Evolutionary conservation across 441 rosid species (phyloP).

Genomic region (Codiaeum variegatum): DNA sequence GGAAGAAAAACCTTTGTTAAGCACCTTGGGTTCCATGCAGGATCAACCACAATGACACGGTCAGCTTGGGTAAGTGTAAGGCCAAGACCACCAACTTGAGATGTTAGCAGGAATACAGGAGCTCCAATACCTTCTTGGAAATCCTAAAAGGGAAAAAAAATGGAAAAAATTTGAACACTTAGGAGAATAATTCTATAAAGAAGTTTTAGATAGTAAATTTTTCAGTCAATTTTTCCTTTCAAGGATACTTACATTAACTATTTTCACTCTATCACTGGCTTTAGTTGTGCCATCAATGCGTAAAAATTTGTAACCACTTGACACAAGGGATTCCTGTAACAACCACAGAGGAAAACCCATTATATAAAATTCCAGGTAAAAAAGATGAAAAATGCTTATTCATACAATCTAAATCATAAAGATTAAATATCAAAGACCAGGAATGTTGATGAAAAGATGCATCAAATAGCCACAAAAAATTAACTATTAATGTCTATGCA

Average conservation of each 20-base stretch:
- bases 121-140: conserved; percentile 79
- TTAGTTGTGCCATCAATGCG: conserved; percentile 96
- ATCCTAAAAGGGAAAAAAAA: conserved; percentile 44
- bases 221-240: background rate
- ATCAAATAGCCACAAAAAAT: background rate
- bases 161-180: conserved; percentile 19
- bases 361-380: conserved; percentile 7
- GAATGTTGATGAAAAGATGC: background rate
- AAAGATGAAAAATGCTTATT: background rate
- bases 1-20: conserved; percentile 15
- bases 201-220: conserved; percentile 1
- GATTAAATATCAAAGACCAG: conserved; percentile 8
- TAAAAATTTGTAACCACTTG: conserved; percentile 60
- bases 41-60: conserved; percentile 93
- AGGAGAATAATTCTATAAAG: conserved; percentile 3
- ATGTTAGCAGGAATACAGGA: conserved; percentile 84
- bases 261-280: conserved; percentile 73
- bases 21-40: conserved; percentile 99
- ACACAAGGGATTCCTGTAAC: conserved; percentile 61
- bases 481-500: background rate
- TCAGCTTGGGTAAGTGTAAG: conserved; percentile 96
- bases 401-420: background rate
- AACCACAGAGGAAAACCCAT: conserved; percentile 8
- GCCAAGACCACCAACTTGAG: conserved; percentile 98
- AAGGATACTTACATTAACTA: conserved; percentile 60